Percentiles rank a stretch among this genome's conserved stretches.
These are phyloP conservation scores for Lachancea kluyveri DNA, from an alignment of 805 yeast species.

Conservation along the genomic window DNA sequence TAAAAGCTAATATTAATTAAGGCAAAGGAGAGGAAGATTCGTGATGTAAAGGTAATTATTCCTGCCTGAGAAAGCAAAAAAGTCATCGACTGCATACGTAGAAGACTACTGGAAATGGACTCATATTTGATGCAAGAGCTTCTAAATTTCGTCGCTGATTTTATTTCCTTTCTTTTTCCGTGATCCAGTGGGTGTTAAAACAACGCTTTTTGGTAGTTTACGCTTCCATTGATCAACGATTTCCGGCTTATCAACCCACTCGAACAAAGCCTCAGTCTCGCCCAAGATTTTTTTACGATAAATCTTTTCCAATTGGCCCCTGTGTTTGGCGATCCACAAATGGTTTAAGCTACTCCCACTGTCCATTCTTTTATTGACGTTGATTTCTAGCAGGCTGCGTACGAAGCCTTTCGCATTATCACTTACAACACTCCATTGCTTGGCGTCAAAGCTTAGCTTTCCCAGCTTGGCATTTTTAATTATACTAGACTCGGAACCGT, in stretches of 20 bases:
- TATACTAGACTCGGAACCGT: slow-evolving; percentile 37
- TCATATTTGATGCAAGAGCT: too few relatives aligned
- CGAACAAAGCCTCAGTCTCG: slow-evolving; percentile 3
- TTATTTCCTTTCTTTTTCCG: too few relatives aligned
- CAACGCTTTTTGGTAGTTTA: slow-evolving; percentile 21
- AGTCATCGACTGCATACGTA: too few relatives aligned
- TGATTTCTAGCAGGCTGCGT: slow-evolving; percentile 32
- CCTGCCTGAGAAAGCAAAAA: too few relatives aligned
- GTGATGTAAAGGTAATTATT: too few relatives aligned
- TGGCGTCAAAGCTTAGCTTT: slow-evolving; percentile 31
- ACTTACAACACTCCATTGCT: slow-evolving; percentile 40
- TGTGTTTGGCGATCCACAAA: slow-evolving; percentile 43
- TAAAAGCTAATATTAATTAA: too few relatives aligned
- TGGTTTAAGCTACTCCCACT: slow-evolving; percentile 37
- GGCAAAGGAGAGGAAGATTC: too few relatives aligned
- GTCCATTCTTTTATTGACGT: slow-evolving; percentile 34
- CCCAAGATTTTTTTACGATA: slow-evolving; percentile 31
- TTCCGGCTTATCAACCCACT: slow-evolving; percentile 4
- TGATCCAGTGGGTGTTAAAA: slow-evolving; percentile 1
- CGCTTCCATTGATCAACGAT: slow-evolving; percentile 15
- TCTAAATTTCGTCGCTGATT: too few relatives aligned
- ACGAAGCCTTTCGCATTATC: slow-evolving; percentile 42
- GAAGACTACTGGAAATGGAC: too few relatives aligned
- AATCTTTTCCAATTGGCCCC: slow-evolving; percentile 29
- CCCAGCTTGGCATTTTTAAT: slow-evolving; percentile 39